Base-by-base conservation (phyloP, 2,329 filamentous ascomycete genomes). In the Phyllosticta ampelicida region DNA sequence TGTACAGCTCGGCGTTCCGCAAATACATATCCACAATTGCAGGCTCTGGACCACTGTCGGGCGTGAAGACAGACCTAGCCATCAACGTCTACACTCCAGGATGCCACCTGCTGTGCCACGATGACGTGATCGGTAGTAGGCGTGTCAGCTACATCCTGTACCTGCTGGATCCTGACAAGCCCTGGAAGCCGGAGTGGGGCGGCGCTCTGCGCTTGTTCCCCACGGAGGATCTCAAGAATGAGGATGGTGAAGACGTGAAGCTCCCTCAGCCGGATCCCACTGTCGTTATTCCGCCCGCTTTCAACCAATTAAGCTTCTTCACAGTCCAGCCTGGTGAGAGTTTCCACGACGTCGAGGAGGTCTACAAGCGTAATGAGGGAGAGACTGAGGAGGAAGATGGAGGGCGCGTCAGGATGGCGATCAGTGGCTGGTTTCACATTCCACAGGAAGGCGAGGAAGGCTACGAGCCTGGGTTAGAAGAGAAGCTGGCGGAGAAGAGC, bases 381-480 rank as follows among this genome's bases (percentile, higher is more conserved):
- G 65, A 81, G 83, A 73, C 80, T 84, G 57, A 80, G 79, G 69
- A 83, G 79, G 71, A 80, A 68, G 82, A 91, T 60, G 86, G 86
- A 18, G 86, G 86, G 0, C 83, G 89, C 53, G 84, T 96, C 53
- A 86, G 94, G 64, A 97, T 99, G 92, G 94, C 94, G 54, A 96
- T 99, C 68, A 96, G 90, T 69, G 94, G 94, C 55, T 99, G 94
- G 94, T 99, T 95, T 72, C 94, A 99, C 73, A 97, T 99, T 62
- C 94, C 94, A 0, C 94, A 99, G 74, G 75, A 88, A 65, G 92
- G 92, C 58, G 94, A 99, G 72, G 90, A 95, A 23, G 94, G 94
- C 50, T 99, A 87, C 66, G 84, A 95, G 65, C 78, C 87, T 68
- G 94, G 92, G 3, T 80, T 94, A 57, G 92, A 97, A 71, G 90